These are phyloP conservation scores for Aciculosporium take DNA, from an alignment of 2,329 filamentous ascomycete species.

Conservation along the genomic window DNA sequence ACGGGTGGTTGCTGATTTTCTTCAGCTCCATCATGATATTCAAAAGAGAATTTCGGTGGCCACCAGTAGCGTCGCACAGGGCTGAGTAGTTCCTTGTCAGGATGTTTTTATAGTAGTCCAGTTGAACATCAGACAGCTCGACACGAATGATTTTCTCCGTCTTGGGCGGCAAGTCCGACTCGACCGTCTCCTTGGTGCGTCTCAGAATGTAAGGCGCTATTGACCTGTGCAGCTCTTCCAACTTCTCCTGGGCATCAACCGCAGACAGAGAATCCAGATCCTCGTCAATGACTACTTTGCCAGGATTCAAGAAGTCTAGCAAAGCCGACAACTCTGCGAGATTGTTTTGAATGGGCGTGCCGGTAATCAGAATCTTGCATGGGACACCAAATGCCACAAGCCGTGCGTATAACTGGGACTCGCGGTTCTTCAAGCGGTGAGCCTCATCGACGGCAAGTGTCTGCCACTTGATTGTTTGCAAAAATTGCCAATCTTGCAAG, in stretches of 20 bases:
- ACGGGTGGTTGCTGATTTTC: conserved; percentile 96
- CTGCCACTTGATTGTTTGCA: conserved; percentile 92
- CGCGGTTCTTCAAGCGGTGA: conserved; percentile 89
- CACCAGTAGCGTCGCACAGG: conserved; percentile 75
- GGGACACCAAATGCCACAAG: conserved; percentile 77
- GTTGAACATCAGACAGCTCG: conserved; percentile 86
- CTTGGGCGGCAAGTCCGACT: conserved; percentile 90
- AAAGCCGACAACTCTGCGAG: conserved; percentile 82
- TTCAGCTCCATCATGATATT: conserved; percentile 99
- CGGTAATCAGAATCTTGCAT: conserved; percentile 84
- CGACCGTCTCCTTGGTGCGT: conserved; percentile 92
- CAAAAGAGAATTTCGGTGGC: conserved; percentile 84
- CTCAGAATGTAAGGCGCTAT: conserved; percentile 93
- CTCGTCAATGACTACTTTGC: conserved; percentile 77
- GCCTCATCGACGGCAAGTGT: conserved; percentile 93
- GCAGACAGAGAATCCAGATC: conserved; percentile 70
- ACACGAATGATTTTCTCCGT: conserved; percentile 98
- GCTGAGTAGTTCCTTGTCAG: conserved; percentile 92
- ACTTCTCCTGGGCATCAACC: conserved; percentile 71
- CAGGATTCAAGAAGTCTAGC: conserved; percentile 95
- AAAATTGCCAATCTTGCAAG: conserved; percentile 66
- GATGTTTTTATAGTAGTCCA: conserved; percentile 99
- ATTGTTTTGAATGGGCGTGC: conserved; percentile 95
- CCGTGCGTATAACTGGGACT: conserved; percentile 82
- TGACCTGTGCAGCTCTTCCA: conserved; percentile 68